Percentiles rank a stretch among this genome's conserved stretches.
These are phyloP conservation scores for Nevesoporus exiguus DNA, from an alignment of 768 basidiomycete species.

Conservation along the genomic window DNA sequence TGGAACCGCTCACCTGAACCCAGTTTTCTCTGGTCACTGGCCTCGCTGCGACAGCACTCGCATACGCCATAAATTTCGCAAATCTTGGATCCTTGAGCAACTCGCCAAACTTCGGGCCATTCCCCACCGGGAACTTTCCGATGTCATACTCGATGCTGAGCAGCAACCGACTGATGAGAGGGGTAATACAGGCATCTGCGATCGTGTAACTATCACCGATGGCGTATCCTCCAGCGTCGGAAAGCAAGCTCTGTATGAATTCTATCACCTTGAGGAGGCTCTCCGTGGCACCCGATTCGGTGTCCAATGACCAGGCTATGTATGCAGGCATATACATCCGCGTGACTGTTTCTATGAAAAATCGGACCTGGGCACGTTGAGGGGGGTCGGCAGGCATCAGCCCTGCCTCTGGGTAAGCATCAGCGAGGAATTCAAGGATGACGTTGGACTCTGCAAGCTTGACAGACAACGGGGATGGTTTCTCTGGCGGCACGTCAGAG, in stretches of 20 bases:
- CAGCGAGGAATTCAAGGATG: constrained; percentile 62
- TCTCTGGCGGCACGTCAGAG: constrained; percentile 46
- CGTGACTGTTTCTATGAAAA: constrained; percentile 54
- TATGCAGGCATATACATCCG: constrained; percentile 41
- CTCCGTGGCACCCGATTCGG: constrained; percentile 35
- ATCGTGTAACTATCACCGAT: constrained; percentile 47
- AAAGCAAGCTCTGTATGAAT: constrained; percentile 46
- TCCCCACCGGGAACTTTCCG: constrained; percentile 46
- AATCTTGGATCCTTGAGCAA: constrained; percentile 43
- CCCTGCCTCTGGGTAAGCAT: constrained; percentile 43
- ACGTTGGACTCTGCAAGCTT: constrained; percentile 60
- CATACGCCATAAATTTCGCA: constrained; percentile 46
- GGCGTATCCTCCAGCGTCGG: constrained; percentile 37
- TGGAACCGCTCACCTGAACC: constrained; percentile 37
- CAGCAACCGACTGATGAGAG: constrained; percentile 51
- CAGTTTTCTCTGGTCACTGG: constrained; percentile 53
- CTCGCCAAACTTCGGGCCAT: constrained; percentile 42
- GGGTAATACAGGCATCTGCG: constrained; percentile 57
- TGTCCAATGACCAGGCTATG: constrained; percentile 33
- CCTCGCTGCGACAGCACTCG: constrained; percentile 42
- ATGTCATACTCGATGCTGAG: constrained; percentile 44
- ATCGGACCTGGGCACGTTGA: constrained; percentile 51
- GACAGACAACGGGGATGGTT: constrained; percentile 52
- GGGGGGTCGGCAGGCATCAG: constrained; percentile 49
- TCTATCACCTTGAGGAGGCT: constrained; percentile 41